Conservation (phyloP, 2,329 filamentous ascomycete genomes). For the Colletotrichum brevisporum region DNA sequence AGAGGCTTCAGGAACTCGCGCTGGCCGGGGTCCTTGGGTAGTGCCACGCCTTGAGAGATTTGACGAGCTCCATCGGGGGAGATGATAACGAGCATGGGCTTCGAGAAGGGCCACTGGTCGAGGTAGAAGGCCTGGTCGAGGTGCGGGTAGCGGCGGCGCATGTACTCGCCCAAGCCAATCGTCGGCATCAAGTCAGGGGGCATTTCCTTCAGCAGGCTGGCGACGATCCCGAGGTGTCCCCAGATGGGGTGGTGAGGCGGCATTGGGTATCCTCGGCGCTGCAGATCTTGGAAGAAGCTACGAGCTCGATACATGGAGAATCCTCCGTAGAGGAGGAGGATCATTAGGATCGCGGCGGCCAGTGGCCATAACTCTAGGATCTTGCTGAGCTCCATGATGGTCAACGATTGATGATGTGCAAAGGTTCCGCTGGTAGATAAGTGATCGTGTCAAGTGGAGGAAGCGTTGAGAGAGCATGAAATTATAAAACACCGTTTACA, state of each 20-base stretch:
- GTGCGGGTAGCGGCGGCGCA: conserved; percentile 1
- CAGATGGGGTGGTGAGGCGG: conserved; percentile 22
- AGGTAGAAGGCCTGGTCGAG: conserved; percentile 18
- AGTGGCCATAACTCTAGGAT: background rate
- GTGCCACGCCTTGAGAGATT: conserved; percentile 43
- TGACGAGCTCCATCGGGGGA: conserved; percentile 8
- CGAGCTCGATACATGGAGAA: conserved; percentile 6
- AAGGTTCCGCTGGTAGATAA: background rate
- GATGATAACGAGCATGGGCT: conserved; percentile 10
- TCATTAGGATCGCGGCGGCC: background rate
- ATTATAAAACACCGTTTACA: no score
- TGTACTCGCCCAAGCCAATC: background rate
- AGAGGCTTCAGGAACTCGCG: conserved; percentile 51
- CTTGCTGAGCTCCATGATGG: background rate
- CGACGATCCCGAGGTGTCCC: conserved; percentile 18
- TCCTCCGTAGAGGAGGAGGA: background rate
- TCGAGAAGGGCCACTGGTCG: conserved; percentile 22
- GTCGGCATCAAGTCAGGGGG: conserved; percentile 19
- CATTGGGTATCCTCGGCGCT: conserved; percentile 21
- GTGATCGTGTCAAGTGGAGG: fast-evolving
- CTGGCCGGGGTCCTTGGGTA: conserved; percentile 38
- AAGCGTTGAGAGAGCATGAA: no score
- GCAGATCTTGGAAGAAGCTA: conserved; percentile 6
- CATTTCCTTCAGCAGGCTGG: background rate
- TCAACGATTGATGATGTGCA: background rate